Percentiles rank a stretch among this genome's conserved stretches.
Evolutionary conservation across 2,329 filamentous ascomycete species (phyloP).

Genomic region (Aspergillus terreus): DNA sequence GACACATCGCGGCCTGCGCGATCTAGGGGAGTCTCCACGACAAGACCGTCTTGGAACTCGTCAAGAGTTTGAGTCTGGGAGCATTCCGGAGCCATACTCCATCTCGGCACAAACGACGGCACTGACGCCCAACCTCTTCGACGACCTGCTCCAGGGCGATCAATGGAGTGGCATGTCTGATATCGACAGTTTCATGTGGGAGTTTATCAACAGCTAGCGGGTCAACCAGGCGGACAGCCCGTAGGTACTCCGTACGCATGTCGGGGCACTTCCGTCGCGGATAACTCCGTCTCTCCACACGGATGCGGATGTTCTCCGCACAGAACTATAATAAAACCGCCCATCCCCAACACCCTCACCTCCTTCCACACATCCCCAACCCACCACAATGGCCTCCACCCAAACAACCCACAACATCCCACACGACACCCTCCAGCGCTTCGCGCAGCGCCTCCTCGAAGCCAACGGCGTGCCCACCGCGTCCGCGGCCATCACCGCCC

Average conservation of each 20-base stretch:
- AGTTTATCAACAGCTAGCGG: constrained; percentile 16
- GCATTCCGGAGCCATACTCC: too few relatives aligned
- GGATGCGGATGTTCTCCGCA: too few relatives aligned
- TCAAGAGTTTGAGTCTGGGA: too few relatives aligned
- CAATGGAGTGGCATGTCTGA: constrained; percentile 23
- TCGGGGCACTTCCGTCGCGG: too few relatives aligned
- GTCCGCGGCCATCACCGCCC: constrained; percentile 62
- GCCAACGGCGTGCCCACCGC: constrained; percentile 54
- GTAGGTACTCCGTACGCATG: too few relatives aligned
- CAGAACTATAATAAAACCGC: too few relatives aligned
- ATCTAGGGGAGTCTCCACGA: neutral
- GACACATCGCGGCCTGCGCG: too few relatives aligned
- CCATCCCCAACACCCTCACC: neutral
- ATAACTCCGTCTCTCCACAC: too few relatives aligned
- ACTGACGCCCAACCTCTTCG: constrained; percentile 12
- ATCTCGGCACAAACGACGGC: too few relatives aligned
- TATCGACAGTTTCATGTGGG: constrained; percentile 29
- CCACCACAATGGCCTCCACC: neutral
- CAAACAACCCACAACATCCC: neutral
- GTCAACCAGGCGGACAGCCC: too few relatives aligned
- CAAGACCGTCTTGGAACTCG: neutral
- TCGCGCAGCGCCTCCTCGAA: constrained; percentile 16
- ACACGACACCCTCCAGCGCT: neutral
- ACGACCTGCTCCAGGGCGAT: constrained; percentile 19
- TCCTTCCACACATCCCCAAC: neutral